A percentile compares a stretch with the other conserved stretches of the same genome.
Conservation (phyloP, 257 asterid genomes). For the Jacaranda copaia region DNA sequence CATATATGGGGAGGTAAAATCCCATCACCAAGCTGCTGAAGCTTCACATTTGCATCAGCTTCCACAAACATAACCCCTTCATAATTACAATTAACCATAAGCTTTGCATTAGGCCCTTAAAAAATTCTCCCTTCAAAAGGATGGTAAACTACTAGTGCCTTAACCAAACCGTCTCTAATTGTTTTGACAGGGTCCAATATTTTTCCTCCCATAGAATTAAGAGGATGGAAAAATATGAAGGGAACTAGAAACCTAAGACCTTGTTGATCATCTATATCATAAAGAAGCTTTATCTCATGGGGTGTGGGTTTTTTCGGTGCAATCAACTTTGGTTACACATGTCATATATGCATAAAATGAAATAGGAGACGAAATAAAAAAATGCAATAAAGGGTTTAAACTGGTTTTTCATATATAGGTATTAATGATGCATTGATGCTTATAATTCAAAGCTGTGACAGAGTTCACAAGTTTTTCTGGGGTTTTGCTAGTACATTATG, state of each 20-base stretch:
- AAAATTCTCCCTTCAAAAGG: background rate
- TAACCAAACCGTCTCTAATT: background rate
- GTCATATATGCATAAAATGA: too few species aligned
- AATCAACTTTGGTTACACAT: background rate
- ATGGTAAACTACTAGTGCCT: background rate
- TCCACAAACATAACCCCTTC: conserved; percentile 33
- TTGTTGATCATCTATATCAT: background rate
- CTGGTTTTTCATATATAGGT: too few species aligned
- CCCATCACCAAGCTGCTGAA: conserved; percentile 30
- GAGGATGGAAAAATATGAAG: background rate
- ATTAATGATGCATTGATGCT: too few species aligned
- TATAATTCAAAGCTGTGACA: too few species aligned
- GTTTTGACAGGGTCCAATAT: background rate
- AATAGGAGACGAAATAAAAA: too few species aligned
- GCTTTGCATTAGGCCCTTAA: conserved; percentile 11
- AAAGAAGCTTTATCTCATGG: background rate
- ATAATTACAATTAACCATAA: conserved; percentile 26
- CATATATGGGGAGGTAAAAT: conserved; percentile 31
- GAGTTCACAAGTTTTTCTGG: too few species aligned
- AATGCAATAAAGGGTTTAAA: too few species aligned
- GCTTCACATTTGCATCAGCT: conserved; percentile 21
- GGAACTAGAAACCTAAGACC: background rate
- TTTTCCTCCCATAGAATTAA: background rate
- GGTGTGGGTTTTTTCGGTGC: background rate
- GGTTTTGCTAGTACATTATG: too few species aligned